Evolutionary conservation across 176 grass and related monocot species (phyloP), one percentile per base, ranked within the genome.

Genomic region (Cenchrus fungigraminus): DNA sequence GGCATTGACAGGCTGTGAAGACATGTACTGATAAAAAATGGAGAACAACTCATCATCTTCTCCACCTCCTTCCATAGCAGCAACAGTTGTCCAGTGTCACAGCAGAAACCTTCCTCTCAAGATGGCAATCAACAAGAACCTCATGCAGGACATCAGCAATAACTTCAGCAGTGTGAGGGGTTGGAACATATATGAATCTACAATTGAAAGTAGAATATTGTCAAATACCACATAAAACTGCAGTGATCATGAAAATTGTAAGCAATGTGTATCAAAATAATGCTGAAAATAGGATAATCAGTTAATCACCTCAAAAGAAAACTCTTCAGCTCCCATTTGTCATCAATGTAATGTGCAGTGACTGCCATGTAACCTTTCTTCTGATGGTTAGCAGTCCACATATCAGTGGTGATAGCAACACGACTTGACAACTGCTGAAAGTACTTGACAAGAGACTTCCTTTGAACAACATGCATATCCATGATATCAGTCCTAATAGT

Each of bases 1-100:
- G 62, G 22, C 9, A 12, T 6, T 17, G n/a, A 6, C 16, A n/a
- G 55, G 54, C 1, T 76, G 54, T 7, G 53, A 43, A 58, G 73
- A 58, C 53, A 76, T 76, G 16, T 58, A 57, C 1, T 59, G 8
- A 56, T 76, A 14, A 76, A 76, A 76, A 1, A 76, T 76, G 73
- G 58, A 9, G 14, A 76, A 76, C 1, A 76, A 7, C 20, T 58
- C 16, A 76, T 76, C 73, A n/a, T 70, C 67, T n/a, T 52, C 51
- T 7, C 22, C 22, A 25, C 22, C 22, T 25, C 22, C 22, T 25
- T 25, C 22, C 22, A 25, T 25, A 25, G 22, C 22, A 25, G 22
- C 22, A 25, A 25, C 22, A 25, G 22, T 25, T 25, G 22, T 25
- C 22, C 22, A 25, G 22, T 25, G 22, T 25, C 22, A 25, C 22